These are phyloP conservation scores for Chrysophaeum taylorii DNA, from an alignment of 352 stramenopile species.

Conservation along the genomic window DNA sequence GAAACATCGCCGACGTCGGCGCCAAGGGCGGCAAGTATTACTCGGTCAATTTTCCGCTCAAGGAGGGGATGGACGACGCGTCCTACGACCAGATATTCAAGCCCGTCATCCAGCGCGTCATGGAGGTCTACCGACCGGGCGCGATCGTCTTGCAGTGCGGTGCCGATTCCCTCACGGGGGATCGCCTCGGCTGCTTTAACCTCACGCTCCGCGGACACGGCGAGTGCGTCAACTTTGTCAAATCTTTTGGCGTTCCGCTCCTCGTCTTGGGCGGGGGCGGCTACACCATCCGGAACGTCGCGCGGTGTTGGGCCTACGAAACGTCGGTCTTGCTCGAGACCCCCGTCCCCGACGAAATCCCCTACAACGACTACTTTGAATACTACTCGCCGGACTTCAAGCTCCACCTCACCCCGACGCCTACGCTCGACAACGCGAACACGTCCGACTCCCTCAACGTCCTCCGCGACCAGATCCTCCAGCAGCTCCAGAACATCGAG, in stretches of 20 bases:
- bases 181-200: conserved; percentile 95
- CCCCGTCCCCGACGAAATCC: conserved; percentile 79
- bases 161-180: conserved; percentile 87
- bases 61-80: conserved; percentile 88
- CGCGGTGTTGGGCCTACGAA: conserved; percentile 91
- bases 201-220: conserved; percentile 76
- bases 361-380: conserved; percentile 99
- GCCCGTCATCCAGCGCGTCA: conserved; percentile 82
- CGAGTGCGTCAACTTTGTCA: conserved; percentile 63
- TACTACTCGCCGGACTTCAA: conserved; percentile 97
- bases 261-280: conserved; percentile 67
- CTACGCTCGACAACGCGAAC: conserved; percentile 88
- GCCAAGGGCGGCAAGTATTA: conserved; percentile 34
- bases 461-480: conserved; percentile 75
- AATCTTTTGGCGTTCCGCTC: conserved; percentile 57
- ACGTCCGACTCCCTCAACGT: conserved; percentile 68
- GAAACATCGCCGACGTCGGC: conserved; percentile 54
- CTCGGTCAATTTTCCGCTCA: conserved; percentile 89
- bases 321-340: conserved; percentile 74
- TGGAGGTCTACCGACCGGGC: conserved; percentile 59
- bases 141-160: conserved; percentile 95
- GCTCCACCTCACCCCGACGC: conserved; percentile 83
- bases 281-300: conserved; percentile 78
- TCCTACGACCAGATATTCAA: conserved; percentile 92
- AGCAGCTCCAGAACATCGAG: conserved; percentile 86